Percentiles rank a stretch among this genome's conserved stretches.
These are phyloP conservation scores for Russula earlei DNA, from an alignment of 768 basidiomycete genomes.

Conservation along the genomic window DNA sequence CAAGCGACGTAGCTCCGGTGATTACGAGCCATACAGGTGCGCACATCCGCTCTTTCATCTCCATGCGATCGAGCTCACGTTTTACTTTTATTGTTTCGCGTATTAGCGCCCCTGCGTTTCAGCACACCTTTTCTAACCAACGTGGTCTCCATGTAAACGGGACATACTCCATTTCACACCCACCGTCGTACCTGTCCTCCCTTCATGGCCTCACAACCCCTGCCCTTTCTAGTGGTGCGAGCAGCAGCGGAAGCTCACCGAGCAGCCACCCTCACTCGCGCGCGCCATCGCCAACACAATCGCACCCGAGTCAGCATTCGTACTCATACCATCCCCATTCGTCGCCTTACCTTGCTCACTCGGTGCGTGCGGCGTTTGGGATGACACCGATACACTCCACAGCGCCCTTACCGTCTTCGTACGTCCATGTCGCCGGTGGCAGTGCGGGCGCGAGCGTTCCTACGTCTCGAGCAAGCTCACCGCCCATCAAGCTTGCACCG, in stretches of 20 bases:
- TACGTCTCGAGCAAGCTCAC: conserved; percentile 52
- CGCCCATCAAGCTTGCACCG: conserved; percentile 66
- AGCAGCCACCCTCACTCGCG: conserved; percentile 45
- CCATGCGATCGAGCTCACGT: conserved; percentile 17
- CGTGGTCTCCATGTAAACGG: conserved; percentile 18
- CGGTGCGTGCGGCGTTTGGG: conserved; percentile 79
- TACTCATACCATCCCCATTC: conserved; percentile 13
- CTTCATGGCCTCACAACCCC: conserved; percentile 39
- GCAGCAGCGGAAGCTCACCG: conserved; percentile 56
- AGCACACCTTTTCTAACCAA: conserved; percentile 25
- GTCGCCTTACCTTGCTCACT: conserved; percentile 55
- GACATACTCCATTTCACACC: conserved; percentile 18
- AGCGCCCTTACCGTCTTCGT: conserved; percentile 28
- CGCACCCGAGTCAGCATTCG: conserved; percentile 22
- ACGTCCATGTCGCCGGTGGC: conserved; percentile 3
- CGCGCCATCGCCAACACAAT: conserved; percentile 46
- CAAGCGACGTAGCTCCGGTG: conserved; percentile 27
- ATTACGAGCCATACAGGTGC: conserved; percentile 19
- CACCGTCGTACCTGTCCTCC: conserved; percentile 24
- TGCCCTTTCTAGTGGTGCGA: conserved; percentile 54
- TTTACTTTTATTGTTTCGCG: neutral
- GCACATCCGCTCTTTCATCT: conserved; percentile 17
- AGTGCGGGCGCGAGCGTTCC: conserved; percentile 30
- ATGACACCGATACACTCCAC: conserved; percentile 72
- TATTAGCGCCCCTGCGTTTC: conserved; percentile 26